Evolutionary conservation across 768 basidiomycete genomes (phyloP).

Genomic region (Amanita molliuscula): DNA sequence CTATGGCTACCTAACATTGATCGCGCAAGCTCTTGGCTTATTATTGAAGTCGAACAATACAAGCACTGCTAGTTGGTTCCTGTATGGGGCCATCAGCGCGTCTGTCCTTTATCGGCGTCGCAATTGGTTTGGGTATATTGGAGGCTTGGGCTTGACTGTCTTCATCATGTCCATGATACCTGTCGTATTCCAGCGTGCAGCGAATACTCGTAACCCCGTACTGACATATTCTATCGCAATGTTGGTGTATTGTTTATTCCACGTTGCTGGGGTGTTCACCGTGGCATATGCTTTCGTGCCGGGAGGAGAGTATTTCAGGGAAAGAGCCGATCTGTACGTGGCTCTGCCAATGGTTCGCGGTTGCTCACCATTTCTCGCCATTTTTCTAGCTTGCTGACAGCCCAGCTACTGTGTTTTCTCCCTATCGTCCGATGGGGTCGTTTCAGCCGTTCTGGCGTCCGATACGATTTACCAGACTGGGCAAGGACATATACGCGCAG

Average conservation of each 20-base stretch:
- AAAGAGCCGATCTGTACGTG: slow-evolving; percentile 63
- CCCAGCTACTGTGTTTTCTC: slow-evolving; percentile 41
- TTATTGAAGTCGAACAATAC: slow-evolving; percentile 27
- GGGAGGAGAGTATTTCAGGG: slow-evolving; percentile 62
- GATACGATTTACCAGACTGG: slow-evolving; percentile 10
- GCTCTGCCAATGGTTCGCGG: slow-evolving; percentile 9
- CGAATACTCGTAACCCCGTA: slow-evolving; percentile 28
- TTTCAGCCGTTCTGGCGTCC: background rate
- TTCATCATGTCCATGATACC: slow-evolving; percentile 63
- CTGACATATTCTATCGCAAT: slow-evolving; percentile 47
- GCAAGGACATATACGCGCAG: slow-evolving; percentile 20
- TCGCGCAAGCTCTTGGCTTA: slow-evolving; percentile 51
- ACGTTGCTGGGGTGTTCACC: slow-evolving; percentile 68
- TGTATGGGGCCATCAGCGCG: slow-evolving; percentile 39
- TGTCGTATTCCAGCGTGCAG: slow-evolving; percentile 35
- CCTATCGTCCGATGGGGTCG: slow-evolving; percentile 33
- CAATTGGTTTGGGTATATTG: slow-evolving; percentile 62
- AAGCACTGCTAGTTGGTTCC: slow-evolving; percentile 41
- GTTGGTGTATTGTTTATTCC: slow-evolving; percentile 49
- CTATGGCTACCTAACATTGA: slow-evolving; percentile 58
- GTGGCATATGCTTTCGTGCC: slow-evolving; percentile 90
- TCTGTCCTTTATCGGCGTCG: slow-evolving; percentile 48
- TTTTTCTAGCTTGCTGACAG: slow-evolving; percentile 37
- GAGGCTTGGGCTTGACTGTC: slow-evolving; percentile 50
- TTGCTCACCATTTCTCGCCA: background rate